A percentile compares a stretch with the other conserved stretches of the same genome.
phyloP scores from a whole-genome alignment of 257 asterid species.

The Gentiana straminea region DNA sequence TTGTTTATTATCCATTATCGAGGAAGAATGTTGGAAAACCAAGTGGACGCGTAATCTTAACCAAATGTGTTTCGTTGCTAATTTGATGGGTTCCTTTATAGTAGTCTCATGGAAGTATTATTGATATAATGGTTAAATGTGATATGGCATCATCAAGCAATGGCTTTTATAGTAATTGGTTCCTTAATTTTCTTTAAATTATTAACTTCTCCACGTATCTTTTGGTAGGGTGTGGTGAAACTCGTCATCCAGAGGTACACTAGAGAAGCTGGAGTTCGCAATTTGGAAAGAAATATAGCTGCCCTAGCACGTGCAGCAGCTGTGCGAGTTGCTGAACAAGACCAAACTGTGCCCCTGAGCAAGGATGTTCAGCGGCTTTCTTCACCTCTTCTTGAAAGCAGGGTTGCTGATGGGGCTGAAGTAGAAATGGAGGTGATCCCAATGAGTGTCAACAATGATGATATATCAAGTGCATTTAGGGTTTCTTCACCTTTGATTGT shows the following conservation, averaged over 20 bases:
- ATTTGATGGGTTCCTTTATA: no score
- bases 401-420: conserved; percentile 87
- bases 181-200: neutral
- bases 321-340: conserved; percentile 83
- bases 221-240: conserved; percentile 65
- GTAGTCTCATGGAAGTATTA: no score
- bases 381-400: conserved; percentile 71
- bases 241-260: conserved; percentile 90
- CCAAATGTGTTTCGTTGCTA: no score
- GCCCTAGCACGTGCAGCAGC: conserved; percentile 99
- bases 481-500: conserved; percentile 55
- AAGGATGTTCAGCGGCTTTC: conserved; percentile 78
- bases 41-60: no score
- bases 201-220: conserved; percentile 4
- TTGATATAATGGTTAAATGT: no score
- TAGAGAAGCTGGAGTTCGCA: conserved; percentile 99
- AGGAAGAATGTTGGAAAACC: no score
- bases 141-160: no score
- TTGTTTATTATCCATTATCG: no score
- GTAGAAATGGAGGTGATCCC: conserved; percentile 98
- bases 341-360: conserved; percentile 66
- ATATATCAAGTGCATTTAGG: conserved; percentile 61
- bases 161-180: no score
- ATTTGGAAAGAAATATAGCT: conserved; percentile 89
- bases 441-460: conserved; percentile 73